Base-by-base conservation (phyloP, 441 rosid species). In the Bruguiera hainesii region DNA sequence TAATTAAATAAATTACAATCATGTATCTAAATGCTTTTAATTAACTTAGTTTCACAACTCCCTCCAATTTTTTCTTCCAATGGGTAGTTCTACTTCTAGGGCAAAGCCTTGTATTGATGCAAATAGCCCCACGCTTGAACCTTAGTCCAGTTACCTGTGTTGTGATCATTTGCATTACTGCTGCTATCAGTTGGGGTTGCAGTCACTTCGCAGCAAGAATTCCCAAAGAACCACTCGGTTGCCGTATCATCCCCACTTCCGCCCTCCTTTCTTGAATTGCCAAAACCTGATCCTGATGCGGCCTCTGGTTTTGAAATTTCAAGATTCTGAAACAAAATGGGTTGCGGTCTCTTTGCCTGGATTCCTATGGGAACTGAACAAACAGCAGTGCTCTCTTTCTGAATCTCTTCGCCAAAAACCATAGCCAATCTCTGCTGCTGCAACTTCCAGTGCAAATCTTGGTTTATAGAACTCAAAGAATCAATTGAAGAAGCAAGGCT, bases 401-500 rank as follows among this genome's bases (percentile, higher is more conserved):
- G 78, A 59, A 70, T 79, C 31, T 80, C 80, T n/a, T 71, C 81
- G 5, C 86, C 85, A 30, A 81, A 84, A 20, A 94, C 85, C 90
- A 82, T 75, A 19, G 90, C 84, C 75, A 94, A 72, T 76, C 98
- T 81, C 73, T 91, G 96, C 67, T 94, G 97, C 81, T 94, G 98
- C 71, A 94, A 76, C 80, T 89, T 94, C 98, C 96, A 91, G 81
- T 91, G 98, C 73, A 91, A 82, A 83, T 94, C 96, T 70, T 94
- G 97, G 85, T 94, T 94, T 58, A 94, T 81, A 29, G 83, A 87
- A 65, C 97, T 89, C 80, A 94, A 73, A 57, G 98, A 89, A 66
- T 94, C 98, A 37, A 91, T 91, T 1, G 98, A 89, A 50, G 96
- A 79, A 3, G 93, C 93, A 28, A 94, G 80, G 76, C 35, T 84